phyloP scores from a whole-genome alignment of 1,139 yeast genomes.

The Suhomyces coccinellae region DNA sequence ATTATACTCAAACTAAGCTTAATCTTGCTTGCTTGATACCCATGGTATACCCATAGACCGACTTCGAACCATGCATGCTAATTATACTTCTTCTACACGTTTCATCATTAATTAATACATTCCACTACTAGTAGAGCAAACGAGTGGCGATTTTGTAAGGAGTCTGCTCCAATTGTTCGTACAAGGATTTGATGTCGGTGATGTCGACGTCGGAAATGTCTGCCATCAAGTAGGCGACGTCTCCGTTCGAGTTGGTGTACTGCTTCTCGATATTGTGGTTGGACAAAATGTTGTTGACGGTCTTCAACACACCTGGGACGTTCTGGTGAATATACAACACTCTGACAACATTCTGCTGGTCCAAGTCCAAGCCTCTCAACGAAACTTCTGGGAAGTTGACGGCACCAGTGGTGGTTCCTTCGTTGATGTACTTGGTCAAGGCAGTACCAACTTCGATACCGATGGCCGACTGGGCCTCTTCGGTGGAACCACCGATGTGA shows the following conservation, averaged over 20 bases:
- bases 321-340: conserved; percentile 95
- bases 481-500: conserved; percentile 98
- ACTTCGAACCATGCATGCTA: no score
- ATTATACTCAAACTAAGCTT: no score
- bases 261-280: conserved; percentile 97
- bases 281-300: conserved; percentile 93
- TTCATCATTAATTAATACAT: neutral
- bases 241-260: conserved; percentile 94
- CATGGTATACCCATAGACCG: no score
- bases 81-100: neutral
- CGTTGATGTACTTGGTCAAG: conserved; percentile 87
- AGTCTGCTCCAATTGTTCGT: conserved; percentile 85
- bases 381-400: conserved; percentile 99
- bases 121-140: conserved; percentile 65
- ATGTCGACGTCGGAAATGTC: conserved; percentile 87
- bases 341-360: conserved; percentile 86
- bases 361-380: conserved; percentile 83
- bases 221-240: conserved; percentile 96
- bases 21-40: no score
- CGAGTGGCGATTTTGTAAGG: conserved; percentile 92
- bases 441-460: conserved; percentile 93
- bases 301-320: conserved; percentile 98
- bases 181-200: conserved; percentile 79
- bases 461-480: conserved; percentile 97
- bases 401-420: conserved; percentile 94